phyloP scores from a whole-genome alignment of 2,329 filamentous ascomycete genomes.

The Calonectria hongkongensis region DNA sequence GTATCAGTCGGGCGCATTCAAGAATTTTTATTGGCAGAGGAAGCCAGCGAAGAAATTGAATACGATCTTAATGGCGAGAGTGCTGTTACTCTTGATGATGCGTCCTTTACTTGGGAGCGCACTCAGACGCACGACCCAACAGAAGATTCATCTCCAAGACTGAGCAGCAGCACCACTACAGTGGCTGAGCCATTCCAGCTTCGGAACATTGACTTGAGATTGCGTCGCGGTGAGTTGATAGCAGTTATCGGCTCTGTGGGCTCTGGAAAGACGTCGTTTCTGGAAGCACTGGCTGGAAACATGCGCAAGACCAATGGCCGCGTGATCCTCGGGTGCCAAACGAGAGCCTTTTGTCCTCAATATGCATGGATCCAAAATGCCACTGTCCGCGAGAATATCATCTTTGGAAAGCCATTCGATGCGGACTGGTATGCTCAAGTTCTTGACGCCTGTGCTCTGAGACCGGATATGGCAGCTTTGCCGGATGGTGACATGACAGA shows the following conservation, averaged over 20 bases:
- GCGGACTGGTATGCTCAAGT: conserved; percentile 66
- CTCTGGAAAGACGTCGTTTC: conserved; percentile 81
- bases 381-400: conserved; percentile 66
- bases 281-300: conserved; percentile 82
- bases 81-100: conserved; percentile 1
- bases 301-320: conserved; percentile 57
- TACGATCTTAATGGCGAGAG: not conserved
- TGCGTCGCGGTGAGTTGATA: conserved; percentile 71
- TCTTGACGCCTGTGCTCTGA: conserved; percentile 66
- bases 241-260: conserved; percentile 83
- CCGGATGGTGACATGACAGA: conserved; percentile 65
- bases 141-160: not conserved
- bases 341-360: conserved; percentile 65
- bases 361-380: conserved; percentile 69
- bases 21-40: conserved; percentile 18
- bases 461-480: conserved; percentile 65
- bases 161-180: conserved; percentile 9
- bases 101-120: conserved; percentile 31
- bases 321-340: not conserved
- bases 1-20: conserved; percentile 23
- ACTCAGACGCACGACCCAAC: not conserved
- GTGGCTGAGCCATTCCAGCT: conserved; percentile 26
- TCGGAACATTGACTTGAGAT: conserved; percentile 15
- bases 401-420: conserved; percentile 65
- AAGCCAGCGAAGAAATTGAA: conserved; percentile 7